A percentile compares a stretch with the other conserved stretches of the same genome.
phyloP scores from a whole-genome alignment of 2,329 filamentous ascomycete genomes.

The Juglanconis juglandina region DNA sequence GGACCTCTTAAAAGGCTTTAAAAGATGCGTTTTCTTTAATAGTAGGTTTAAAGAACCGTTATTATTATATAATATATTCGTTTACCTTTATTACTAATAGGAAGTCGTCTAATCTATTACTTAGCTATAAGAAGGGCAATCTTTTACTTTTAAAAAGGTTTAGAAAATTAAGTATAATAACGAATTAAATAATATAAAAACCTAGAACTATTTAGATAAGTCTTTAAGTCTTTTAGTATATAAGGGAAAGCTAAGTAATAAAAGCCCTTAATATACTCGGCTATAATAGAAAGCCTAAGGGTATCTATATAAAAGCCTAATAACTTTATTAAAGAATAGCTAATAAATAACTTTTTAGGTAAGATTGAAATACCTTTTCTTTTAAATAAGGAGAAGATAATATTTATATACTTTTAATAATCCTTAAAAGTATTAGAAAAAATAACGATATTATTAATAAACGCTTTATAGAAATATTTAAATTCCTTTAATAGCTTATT shows the following conservation, averaged over 20 bases:
- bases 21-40: background rate
- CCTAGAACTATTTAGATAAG: background rate
- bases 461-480: background rate
- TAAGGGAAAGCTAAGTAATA: background rate
- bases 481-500: background rate
- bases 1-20: background rate
- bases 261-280: background rate
- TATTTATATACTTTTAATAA: background rate
- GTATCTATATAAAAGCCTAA: slow-evolving; percentile 6
- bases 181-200: background rate
- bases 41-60: background rate
- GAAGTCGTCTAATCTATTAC: background rate
- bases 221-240: background rate
- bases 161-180: background rate
- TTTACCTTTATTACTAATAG: background rate
- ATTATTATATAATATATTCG: background rate
- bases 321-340: background rate
- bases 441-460: slow-evolving; percentile 8
- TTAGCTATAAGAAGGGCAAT: background rate
- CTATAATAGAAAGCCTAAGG: background rate
- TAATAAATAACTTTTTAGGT: background rate
- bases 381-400: background rate
- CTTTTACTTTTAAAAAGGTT: background rate
- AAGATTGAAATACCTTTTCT: background rate
- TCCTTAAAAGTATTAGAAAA: background rate